Percentiles rank a stretch among this genome's conserved stretches.
phyloP scores from a whole-genome alignment of 2,329 filamentous ascomycete species.

The Tolypocladium guangdongense region DNA sequence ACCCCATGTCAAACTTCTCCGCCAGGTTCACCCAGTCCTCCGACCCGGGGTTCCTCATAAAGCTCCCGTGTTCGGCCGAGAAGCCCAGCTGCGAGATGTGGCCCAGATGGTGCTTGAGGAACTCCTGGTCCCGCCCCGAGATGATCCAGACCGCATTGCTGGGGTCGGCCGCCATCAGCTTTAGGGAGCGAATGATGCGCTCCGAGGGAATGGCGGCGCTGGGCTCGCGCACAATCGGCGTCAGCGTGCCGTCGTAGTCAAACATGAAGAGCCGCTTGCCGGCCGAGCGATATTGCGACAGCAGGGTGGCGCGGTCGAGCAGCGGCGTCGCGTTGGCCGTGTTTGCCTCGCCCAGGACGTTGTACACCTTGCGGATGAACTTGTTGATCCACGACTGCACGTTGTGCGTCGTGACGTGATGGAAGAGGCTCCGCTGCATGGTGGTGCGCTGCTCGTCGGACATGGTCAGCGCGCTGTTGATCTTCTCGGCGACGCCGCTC shows the following conservation, averaged over 20 bases:
- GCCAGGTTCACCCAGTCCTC: conserved; percentile 83
- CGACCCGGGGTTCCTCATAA: conserved; percentile 70
- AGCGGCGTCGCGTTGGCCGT: conserved; percentile 68
- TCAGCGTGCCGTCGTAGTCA: conserved; percentile 95
- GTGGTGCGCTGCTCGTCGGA: conserved; percentile 49
- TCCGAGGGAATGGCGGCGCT: conserved; percentile 81
- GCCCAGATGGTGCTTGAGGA: conserved; percentile 84
- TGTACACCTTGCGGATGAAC: conserved; percentile 68
- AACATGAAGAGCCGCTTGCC: conserved; percentile 90
- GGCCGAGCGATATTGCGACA: conserved; percentile 63
- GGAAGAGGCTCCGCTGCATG: conserved; percentile 67
- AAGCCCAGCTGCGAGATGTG: conserved; percentile 84
- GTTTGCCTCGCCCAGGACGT: conserved; percentile 67
- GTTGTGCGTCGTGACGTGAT: conserved; percentile 75
- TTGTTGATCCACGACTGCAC: conserved; percentile 78
- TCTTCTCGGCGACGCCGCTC: conserved; percentile 69
- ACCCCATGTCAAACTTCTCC: conserved; percentile 78
- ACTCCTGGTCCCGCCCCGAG: conserved; percentile 84
- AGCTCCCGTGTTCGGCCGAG: conserved; percentile 93
- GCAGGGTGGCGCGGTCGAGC: conserved; percentile 62
- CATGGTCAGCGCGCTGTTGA: conserved; percentile 75
- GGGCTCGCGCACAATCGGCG: conserved; percentile 88
- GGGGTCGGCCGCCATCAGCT: conserved; percentile 66
- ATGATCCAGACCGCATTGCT: conserved; percentile 96
- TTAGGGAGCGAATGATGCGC: conserved; percentile 68